Conservation (phyloP, 495 filamentous ascomycete species). For the Hypoxylon cercidicola region DNA sequence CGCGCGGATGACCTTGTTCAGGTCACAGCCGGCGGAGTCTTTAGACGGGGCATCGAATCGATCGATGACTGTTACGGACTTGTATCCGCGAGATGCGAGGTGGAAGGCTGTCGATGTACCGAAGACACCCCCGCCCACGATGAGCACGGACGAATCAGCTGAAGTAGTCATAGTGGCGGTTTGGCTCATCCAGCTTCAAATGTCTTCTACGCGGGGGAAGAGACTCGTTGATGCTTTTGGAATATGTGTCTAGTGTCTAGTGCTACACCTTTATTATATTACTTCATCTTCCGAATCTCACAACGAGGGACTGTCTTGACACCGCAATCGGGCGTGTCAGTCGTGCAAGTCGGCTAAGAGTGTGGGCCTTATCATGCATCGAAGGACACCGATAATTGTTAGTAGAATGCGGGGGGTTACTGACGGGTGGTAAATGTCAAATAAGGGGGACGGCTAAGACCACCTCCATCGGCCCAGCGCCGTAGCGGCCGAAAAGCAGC, state of each 20-base stretch:
- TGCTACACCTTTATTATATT: neutral
- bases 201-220: neutral
- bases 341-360: no score
- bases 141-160: slow-evolving; percentile 52
- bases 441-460: neutral
- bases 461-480: neutral
- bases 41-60: slow-evolving; percentile 51
- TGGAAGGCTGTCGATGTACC: slow-evolving; percentile 66
- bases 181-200: slow-evolving; percentile 10
- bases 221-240: neutral
- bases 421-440: neutral
- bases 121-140: slow-evolving; percentile 68
- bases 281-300: neutral
- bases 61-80: slow-evolving; percentile 62
- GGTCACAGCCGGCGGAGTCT: slow-evolving; percentile 63
- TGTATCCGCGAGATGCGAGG: slow-evolving; percentile 56
- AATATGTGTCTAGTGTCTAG: neutral
- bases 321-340: neutral
- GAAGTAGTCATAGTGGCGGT: neutral
- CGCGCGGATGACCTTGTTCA: slow-evolving; percentile 68
- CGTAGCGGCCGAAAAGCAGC: neutral
- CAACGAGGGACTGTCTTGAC: neutral
- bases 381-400: neutral
- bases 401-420: neutral
- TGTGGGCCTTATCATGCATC: neutral